A percentile compares a stretch with the other conserved stretches of the same genome.
phyloP scores from a whole-genome alignment of 108 stramenopile genomes.

The Aurantiochytrium sp. region DNA sequence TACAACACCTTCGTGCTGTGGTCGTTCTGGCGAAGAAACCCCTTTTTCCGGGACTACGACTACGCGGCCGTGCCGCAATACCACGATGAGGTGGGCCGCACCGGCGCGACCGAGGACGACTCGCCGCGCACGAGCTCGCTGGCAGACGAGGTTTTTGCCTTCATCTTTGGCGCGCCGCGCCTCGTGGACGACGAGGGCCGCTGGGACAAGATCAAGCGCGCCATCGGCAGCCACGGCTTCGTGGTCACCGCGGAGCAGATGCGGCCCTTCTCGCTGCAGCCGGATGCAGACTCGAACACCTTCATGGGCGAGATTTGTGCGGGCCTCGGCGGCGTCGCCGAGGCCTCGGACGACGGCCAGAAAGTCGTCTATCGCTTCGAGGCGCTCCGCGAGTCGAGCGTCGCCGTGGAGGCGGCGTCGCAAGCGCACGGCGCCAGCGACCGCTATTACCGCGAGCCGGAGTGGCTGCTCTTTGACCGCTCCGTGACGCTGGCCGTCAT shows the following conservation, averaged over 20 bases:
- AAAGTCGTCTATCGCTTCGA: background rate
- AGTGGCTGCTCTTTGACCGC: background rate
- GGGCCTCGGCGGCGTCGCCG: background rate
- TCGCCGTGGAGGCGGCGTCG: background rate
- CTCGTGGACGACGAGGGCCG: background rate
- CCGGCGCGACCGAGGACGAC: background rate
- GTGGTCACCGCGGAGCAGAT: background rate
- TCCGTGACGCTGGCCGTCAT: background rate
- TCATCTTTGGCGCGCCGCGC: constrained; percentile 1
- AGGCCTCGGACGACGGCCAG: background rate
- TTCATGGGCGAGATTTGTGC: background rate
- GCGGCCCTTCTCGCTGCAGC: background rate
- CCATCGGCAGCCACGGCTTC: background rate
- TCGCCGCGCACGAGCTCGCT: background rate
- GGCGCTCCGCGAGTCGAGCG: background rate
- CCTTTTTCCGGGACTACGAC: background rate
- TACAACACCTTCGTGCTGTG: constrained; percentile 14
- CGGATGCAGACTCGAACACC: background rate
- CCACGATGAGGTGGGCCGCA: background rate
- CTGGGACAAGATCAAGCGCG: background rate
- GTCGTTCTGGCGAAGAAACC: constrained; percentile 14
- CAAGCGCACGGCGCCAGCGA: background rate
- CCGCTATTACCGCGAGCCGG: background rate
- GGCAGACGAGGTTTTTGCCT: constrained; percentile 11
- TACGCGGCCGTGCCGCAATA: background rate